Base-by-base conservation (phyloP, 306 rosid species). In the Clitoria ternatea region DNA sequence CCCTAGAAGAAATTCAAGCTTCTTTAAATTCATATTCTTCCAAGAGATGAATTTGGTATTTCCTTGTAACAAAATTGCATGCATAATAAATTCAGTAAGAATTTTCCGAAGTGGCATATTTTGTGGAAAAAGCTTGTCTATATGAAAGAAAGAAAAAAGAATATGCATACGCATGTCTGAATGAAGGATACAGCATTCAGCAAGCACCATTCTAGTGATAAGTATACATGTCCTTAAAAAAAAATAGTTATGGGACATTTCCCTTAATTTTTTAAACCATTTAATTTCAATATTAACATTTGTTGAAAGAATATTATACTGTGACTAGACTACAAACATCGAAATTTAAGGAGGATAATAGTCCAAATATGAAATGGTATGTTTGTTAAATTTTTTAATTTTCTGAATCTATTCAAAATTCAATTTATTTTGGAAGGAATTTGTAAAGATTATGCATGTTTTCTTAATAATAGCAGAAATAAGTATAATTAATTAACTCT, bases 1-100 rank as follows among this genome's bases (percentile, higher is more conserved):
- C 88, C 14, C 73, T 88, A 1, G 96, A 90, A 86, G 94, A 88
- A 79, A 75, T 88, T 36, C 94, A 88, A 69, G 88, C 83, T 60
- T 81, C 87, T 4, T 14, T 82, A 78, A 88, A 64, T 71, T 76
- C 82, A 19, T 29, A 29, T 45, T 42, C 76, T 26, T 17, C 36
- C 2, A 71, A 57, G 48, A 57, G 42, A 59, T 59, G 43, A 29
- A 14, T 15, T 32, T 32, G 6, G 36, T 32, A 32, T 32, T 32
- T n/a, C 36, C 10, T 4, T 0, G 36, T 53, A 59, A 56, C 9
- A n/a, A n/a, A n/a, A n/a, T n/a, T 54, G 44, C 13, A 56, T 15
- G 62, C 55, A 33, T 15, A 13, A 35, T 43, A 74, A 27, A 42
- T 27, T 18, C 36, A 66, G 10, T 36, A 36, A 48, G 48, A 68